These are phyloP conservation scores for Fremontodendron californicum DNA, from an alignment of 345 rosid genomes.

Conservation along the genomic window DNA sequence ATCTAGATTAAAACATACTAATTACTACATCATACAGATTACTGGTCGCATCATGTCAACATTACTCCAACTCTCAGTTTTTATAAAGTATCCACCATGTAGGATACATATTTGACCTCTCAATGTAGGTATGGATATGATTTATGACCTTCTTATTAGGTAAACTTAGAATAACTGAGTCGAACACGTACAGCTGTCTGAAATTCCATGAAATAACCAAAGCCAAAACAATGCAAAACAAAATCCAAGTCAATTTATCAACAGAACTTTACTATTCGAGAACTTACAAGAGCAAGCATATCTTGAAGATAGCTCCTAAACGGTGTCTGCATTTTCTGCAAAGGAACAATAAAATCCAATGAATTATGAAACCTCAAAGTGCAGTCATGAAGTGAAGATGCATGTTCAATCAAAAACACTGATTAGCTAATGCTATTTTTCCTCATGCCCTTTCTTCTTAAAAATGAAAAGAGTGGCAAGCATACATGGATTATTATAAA, in stretches of 20 bases:
- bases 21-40: neutral
- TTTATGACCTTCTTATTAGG: neutral
- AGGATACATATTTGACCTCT: neutral
- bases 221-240: neutral
- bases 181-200: neutral
- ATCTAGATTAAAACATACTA: neutral
- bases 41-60: neutral
- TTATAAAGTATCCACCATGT: neutral
- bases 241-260: neutral
- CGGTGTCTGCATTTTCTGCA: slow-evolving; percentile 83
- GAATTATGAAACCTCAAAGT: neutral
- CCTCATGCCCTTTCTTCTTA: neutral
- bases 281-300: slow-evolving; percentile 84
- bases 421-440: neutral
- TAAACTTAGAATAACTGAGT: neutral
- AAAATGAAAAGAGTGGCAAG: neutral
- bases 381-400: neutral
- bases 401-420: neutral
- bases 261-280: neutral
- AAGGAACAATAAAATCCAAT: neutral
- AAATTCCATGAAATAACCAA: neutral
- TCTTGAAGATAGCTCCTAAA: slow-evolving; percentile 87
- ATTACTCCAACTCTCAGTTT: neutral
- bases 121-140: neutral
- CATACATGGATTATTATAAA: neutral